Evolutionary conservation across 352 stramenopile genomes (phyloP).

Genomic region (Pythium angustatum): DNA sequence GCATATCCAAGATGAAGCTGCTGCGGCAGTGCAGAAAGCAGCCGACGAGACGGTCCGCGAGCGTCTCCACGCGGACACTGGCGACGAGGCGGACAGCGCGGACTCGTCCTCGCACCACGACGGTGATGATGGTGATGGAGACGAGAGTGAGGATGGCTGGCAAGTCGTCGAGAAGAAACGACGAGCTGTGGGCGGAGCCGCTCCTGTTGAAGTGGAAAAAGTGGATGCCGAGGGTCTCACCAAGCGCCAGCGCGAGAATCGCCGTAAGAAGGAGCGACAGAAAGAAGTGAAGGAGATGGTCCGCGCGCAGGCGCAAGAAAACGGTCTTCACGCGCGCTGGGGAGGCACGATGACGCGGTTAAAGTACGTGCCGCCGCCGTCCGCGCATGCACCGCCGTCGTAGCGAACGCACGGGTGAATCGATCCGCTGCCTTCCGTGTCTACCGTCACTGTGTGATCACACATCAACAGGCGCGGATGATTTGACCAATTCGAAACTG

Average conservation of each 20-base stretch:
- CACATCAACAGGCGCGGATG: constrained; percentile 17
- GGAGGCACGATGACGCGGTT: constrained; percentile 48
- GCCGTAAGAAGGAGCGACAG: constrained; percentile 77
- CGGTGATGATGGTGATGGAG: constrained; percentile 23
- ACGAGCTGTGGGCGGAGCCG: neutral
- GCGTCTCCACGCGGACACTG: constrained; percentile 4
- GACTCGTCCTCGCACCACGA: constrained; percentile 17
- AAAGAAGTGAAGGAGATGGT: constrained; percentile 74
- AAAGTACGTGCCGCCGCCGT: constrained; percentile 65
- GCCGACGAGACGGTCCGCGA: neutral
- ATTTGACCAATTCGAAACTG: too few species aligned
- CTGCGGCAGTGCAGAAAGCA: constrained; percentile 5
- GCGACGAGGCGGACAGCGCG: constrained; percentile 13
- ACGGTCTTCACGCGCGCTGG: constrained; percentile 70
- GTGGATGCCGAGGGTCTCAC: constrained; percentile 56
- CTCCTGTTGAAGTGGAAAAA: constrained; percentile 15
- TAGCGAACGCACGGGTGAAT: too few species aligned
- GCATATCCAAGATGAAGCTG: constrained; percentile 41
- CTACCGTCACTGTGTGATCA: constrained; percentile 4
- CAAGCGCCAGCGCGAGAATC: constrained; percentile 79
- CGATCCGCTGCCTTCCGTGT: neutral
- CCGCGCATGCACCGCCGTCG: neutral
- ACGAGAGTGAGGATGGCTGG: constrained; percentile 70
- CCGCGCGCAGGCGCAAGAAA: constrained; percentile 64
- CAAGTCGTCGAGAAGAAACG: constrained; percentile 49